phyloP scores from a whole-genome alignment of 139 green algal genomes.

The Chlorokybus atmophyticus region DNA sequence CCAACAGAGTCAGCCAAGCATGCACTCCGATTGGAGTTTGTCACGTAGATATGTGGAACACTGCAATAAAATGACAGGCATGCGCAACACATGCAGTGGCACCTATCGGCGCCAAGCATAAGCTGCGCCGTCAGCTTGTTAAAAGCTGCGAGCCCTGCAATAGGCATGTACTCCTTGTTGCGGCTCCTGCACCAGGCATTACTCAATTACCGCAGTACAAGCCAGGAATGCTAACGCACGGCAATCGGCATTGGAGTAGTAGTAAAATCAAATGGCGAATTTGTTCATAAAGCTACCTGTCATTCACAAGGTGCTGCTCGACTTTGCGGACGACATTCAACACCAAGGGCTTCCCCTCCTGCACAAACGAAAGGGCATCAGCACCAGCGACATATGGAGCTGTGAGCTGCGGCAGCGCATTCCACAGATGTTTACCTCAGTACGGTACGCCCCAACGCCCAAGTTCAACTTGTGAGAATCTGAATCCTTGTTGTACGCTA shows the following conservation, averaged over 20 bases:
- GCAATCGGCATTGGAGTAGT: background rate
- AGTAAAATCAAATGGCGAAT: background rate
- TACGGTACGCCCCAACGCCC: constrained; percentile 85
- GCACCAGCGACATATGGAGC: too few species aligned
- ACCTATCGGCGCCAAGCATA: constrained; percentile 53
- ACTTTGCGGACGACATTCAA: constrained; percentile 72
- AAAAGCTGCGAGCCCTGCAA: constrained; percentile 77
- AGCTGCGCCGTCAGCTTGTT: constrained; percentile 68
- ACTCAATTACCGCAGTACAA: background rate
- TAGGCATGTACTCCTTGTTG: constrained; percentile 72
- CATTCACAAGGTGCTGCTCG: constrained; percentile 2
- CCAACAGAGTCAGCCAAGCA: background rate
- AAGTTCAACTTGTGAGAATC: constrained; percentile 80
- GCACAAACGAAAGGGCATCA: background rate
- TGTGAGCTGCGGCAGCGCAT: too few species aligned
- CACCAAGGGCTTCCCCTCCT: constrained; percentile 68
- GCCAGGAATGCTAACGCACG: background rate
- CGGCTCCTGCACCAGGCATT: background rate
- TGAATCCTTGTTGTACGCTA: constrained; percentile 71
- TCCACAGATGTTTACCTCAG: constrained; percentile 47
- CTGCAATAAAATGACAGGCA: background rate
- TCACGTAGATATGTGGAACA: background rate
- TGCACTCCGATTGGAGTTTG: background rate
- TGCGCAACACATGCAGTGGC: background rate
- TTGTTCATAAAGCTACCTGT: constrained; percentile 6